Percentiles rank a stretch among this genome's conserved stretches.
Evolutionary conservation across 108 stramenopile genomes (phyloP).

Genomic region (Skeletonema menzelii): DNA sequence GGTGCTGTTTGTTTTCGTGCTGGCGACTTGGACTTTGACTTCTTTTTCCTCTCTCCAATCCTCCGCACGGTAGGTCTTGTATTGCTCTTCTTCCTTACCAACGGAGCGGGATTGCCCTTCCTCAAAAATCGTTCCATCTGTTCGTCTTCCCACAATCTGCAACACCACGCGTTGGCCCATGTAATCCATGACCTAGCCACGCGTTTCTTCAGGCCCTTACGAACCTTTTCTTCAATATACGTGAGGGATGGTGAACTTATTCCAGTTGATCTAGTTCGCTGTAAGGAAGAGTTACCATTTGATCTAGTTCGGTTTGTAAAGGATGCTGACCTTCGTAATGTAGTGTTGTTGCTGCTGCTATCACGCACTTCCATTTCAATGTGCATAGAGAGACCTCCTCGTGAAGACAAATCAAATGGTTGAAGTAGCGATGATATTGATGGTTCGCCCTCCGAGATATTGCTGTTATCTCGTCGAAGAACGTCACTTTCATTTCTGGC

Average conservation of each 20-base stretch:
- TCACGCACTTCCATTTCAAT: constrained; percentile 39
- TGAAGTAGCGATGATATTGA: constrained; percentile 5
- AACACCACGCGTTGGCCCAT: constrained; percentile 46
- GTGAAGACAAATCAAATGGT: neutral
- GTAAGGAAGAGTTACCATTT: constrained; percentile 25
- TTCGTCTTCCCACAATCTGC: constrained; percentile 47
- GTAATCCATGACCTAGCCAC: constrained; percentile 35
- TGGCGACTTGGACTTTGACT: neutral
- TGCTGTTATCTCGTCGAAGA: neutral
- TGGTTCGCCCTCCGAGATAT: neutral
- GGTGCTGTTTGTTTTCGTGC: neutral
- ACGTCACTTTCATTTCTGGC: neutral
- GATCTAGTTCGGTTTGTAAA: constrained; percentile 11
- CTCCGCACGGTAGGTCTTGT: constrained; percentile 22
- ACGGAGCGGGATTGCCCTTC: neutral
- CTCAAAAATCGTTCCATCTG: constrained; percentile 17
- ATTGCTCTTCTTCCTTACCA: constrained; percentile 10
- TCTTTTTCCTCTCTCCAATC: constrained; percentile 24
- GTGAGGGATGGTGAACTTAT: constrained; percentile 12
- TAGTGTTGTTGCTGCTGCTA: neutral
- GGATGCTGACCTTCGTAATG: constrained; percentile 21
- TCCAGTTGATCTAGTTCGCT: constrained; percentile 14
- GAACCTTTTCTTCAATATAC: constrained; percentile 33
- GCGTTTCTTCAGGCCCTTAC: constrained; percentile 15
- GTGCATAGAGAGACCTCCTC: constrained; percentile 39